Base-by-base conservation (phyloP, 176 grass and related monocot genomes). In the Avena sativa region DNA sequence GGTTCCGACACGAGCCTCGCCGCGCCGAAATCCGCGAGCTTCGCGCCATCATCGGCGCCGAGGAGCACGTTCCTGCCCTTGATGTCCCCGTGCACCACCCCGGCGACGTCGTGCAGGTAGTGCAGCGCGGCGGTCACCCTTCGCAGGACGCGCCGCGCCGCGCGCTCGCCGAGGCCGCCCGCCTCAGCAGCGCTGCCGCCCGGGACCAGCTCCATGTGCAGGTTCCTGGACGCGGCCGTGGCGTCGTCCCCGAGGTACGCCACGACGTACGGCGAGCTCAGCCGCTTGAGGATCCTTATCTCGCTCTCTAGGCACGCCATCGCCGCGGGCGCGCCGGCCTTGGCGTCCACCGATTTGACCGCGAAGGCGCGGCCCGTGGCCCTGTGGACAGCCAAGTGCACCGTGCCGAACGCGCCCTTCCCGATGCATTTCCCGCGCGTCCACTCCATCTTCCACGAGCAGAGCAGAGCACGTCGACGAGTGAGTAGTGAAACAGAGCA, bases 51-150 rank as follows among this genome's bases (percentile, higher is more conserved):
- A 20, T 12, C 56, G 38, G 53, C 44, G 53, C 85, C 90, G 7
- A 90, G 46, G 47, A 99, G 90, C 84, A 96, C 88, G 87, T 99
- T 99, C 67, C 85, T 60, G 3, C 91, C 92, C 92, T 96, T 99
- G 34, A 99, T 91, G 74, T 99, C 97, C 12, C 97, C 91, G 92
- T 99, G 94, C 83, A 99, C 87, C 20, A 94, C 85, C 47, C 94
- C 87, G 28, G 93, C 90, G 52, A 89, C 81, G 25, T 51, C 79
- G 76, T 97, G 97, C 23, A 97, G 91, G 87, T 99, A 94, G 32
- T 46, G 87, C 76, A 99, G 89, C 12, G 88, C 97, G 43, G 53
- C 69, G 46, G 83, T 78, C 80, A 96, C 83, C n/a, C 90, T 76
- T 11, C 90, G 57, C 11, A 91, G 38, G 58, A 93, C 90, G 6